Conservation (phyloP, 129 eudicot species). For the Tagetes erecta region DNA sequence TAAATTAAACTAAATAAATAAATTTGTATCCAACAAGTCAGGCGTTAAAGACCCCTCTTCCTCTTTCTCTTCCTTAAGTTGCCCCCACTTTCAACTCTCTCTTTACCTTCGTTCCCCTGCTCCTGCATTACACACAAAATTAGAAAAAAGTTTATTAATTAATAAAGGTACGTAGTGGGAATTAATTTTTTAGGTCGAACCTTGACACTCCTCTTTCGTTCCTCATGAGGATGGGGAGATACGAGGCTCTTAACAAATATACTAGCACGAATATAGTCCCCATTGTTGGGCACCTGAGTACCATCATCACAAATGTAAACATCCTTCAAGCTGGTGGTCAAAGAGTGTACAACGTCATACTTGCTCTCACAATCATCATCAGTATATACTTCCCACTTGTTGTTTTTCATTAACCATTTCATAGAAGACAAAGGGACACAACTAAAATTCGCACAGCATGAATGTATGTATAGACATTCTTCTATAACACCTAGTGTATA, state of each 20-base stretch:
- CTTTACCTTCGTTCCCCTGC: too few relatives aligned
- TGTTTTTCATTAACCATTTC: constrained; percentile 5
- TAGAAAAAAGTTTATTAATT: too few relatives aligned
- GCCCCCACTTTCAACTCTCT: too few relatives aligned
- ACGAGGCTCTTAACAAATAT: not conserved
- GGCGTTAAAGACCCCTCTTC: too few relatives aligned
- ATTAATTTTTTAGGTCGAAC: too few relatives aligned
- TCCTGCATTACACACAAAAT: too few relatives aligned
- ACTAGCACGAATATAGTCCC: not conserved
- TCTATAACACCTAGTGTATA: not conserved
- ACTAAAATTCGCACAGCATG: not conserved
- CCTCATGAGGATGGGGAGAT: constrained; percentile 42
- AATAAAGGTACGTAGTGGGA: too few relatives aligned
- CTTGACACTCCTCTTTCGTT: too few relatives aligned
- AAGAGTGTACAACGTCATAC: not conserved
- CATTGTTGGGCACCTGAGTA: not conserved
- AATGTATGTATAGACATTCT: not conserved
- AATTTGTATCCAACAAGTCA: too few relatives aligned
- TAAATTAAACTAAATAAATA: too few relatives aligned
- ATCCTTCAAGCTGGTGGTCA: too few relatives aligned
- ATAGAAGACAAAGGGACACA: not conserved
- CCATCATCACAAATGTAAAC: not conserved
- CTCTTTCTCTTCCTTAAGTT: too few relatives aligned
- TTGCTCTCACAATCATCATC: not conserved
- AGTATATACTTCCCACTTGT: not conserved